Evolutionary conservation across 129 eudicot species (phyloP).

Genomic region (Artemisia tridentata): DNA sequence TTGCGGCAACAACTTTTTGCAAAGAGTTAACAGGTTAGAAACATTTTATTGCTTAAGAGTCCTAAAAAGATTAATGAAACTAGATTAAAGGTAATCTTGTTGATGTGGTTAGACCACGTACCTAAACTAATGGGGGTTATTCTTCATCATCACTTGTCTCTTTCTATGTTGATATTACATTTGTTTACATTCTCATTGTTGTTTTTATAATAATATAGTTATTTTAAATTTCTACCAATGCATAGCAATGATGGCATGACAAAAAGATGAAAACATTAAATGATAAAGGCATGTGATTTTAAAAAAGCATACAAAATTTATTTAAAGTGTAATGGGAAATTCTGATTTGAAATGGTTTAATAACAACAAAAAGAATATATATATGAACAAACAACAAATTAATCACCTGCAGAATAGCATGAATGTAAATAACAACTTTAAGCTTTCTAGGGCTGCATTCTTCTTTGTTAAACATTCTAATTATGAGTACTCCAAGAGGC

Average conservation of each 20-base stretch:
- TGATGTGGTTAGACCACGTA: constrained; percentile 17
- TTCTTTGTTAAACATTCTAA: constrained; percentile 46
- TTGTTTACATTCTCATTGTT: background rate
- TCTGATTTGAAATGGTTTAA: constrained; percentile 15
- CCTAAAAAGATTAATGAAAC: background rate
- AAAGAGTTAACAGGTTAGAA: background rate
- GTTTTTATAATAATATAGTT: background rate
- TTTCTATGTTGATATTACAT: background rate
- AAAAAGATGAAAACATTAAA: constrained; percentile 24
- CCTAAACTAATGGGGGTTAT: constrained; percentile 24
- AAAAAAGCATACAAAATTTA: background rate
- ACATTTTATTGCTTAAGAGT: background rate
- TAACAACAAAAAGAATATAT: background rate
- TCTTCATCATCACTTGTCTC: constrained; percentile 26
- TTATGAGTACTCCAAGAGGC: constrained; percentile 59
- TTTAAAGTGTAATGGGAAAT: constrained; percentile 10
- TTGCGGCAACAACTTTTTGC: background rate
- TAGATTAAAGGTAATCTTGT: constrained; percentile 20
- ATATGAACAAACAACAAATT: background rate
- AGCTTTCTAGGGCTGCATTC: constrained; percentile 41
- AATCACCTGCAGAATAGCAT: constrained; percentile 57
- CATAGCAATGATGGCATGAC: constrained; percentile 38
- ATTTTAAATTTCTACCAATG: constrained; percentile 11
- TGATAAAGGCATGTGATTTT: constrained; percentile 35
- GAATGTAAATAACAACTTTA: constrained; percentile 44